phyloP scores from a whole-genome alignment of 208 protist genomes.

The Wallacemonas rigidus region DNA sequence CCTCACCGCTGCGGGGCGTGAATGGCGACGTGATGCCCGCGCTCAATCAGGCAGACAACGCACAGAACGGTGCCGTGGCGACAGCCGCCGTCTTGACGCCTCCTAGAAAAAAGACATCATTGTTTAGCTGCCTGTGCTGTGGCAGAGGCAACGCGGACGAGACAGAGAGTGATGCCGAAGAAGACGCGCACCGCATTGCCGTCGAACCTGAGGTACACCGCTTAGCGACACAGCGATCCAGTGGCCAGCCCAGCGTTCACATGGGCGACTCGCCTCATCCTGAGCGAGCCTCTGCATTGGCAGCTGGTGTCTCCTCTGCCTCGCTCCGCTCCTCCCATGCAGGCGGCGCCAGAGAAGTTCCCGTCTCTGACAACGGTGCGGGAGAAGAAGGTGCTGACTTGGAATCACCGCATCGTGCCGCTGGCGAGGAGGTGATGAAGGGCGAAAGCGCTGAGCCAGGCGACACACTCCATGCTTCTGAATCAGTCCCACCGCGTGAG shows the following conservation, averaged over 20 bases:
- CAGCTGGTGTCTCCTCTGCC: too few species aligned
- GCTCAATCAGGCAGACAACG: background rate
- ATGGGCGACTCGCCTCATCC: too few species aligned
- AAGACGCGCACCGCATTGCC: background rate
- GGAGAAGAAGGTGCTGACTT: too few species aligned
- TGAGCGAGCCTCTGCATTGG: background rate
- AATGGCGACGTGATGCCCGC: background rate
- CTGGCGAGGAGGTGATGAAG: background rate
- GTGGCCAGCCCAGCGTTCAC: background rate
- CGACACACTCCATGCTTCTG: background rate
- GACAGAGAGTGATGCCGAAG: conserved; percentile 3
- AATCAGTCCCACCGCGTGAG: too few species aligned
- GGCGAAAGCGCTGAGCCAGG: background rate
- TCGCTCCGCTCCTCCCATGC: background rate
- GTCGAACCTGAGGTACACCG: background rate
- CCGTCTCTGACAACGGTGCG: too few species aligned
- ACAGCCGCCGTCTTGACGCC: background rate
- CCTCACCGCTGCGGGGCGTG: background rate
- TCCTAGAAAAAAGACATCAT: background rate
- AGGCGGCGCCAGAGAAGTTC: too few species aligned
- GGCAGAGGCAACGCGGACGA: background rate
- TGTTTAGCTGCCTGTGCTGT: conserved; percentile 14
- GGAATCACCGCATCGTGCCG: too few species aligned
- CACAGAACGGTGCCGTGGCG: background rate
- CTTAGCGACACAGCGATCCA: background rate